Evolutionary conservation across 768 basidiomycete species (phyloP).

Genomic region (Podaxis mareebaensis): DNA sequence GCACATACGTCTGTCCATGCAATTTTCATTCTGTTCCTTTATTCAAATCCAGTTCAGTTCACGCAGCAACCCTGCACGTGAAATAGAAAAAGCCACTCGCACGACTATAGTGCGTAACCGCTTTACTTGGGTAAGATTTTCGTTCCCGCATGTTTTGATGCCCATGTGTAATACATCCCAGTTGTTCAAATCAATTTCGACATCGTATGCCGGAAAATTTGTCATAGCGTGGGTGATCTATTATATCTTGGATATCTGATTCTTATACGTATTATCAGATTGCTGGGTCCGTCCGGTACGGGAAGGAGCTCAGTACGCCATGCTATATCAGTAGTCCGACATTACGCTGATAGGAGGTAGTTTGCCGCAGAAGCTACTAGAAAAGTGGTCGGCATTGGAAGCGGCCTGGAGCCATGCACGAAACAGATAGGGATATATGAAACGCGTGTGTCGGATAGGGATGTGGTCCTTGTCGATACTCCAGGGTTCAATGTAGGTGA

Average conservation of each 20-base stretch:
- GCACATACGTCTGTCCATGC: no score
- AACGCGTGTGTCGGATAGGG: not conserved
- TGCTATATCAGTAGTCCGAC: not conserved
- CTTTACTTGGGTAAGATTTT: no score
- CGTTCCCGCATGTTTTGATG: no score
- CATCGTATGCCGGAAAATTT: not conserved
- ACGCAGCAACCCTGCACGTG: no score
- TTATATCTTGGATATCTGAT: not conserved
- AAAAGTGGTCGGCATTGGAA: not conserved
- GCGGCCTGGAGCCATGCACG: not conserved
- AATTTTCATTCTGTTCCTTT: no score
- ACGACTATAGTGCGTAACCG: no score
- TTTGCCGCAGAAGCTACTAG: not conserved
- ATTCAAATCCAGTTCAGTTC: no score
- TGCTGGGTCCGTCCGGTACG: not conserved
- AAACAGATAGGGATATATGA: not conserved
- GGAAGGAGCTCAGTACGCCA: not conserved
- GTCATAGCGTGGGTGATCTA: not conserved
- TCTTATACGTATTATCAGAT: not conserved
- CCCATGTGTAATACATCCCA: not conserved
- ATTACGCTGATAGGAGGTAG: not conserved
- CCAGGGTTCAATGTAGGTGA: not conserved
- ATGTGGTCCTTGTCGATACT: not conserved
- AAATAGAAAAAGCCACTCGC: no score
- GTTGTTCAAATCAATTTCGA: not conserved